These are phyloP conservation scores for Cladophialophora carrionii DNA, from an alignment of 2,329 filamentous ascomycete genomes.

Conservation along the genomic window DNA sequence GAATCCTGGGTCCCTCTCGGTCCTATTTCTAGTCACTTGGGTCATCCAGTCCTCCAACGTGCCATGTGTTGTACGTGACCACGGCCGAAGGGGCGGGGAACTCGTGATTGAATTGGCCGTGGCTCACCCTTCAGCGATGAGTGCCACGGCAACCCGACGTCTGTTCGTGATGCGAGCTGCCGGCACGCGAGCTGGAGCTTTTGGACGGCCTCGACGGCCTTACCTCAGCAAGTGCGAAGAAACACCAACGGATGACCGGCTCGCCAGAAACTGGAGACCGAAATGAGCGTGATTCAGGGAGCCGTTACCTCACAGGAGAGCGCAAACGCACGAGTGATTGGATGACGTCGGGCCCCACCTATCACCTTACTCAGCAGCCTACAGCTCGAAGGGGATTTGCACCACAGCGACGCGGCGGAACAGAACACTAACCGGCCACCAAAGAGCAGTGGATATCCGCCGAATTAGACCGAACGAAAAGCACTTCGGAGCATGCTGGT, in stretches of 20 bases:
- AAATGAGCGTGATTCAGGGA: neutral
- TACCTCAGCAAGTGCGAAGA: slow-evolving; percentile 8
- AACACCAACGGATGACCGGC: no score
- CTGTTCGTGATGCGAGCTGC: neutral
- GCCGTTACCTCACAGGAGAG: neutral
- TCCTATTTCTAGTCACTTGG: neutral
- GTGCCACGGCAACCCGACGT: neutral
- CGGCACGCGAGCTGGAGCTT: neutral
- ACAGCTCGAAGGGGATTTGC: neutral
- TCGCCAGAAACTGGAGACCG: neutral
- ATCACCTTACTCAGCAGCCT: slow-evolving; percentile 14
- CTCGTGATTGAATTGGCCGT: neutral
- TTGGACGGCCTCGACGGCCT: neutral
- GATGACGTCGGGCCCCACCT: neutral
- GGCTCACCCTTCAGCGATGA: neutral
- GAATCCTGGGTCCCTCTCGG: neutral
- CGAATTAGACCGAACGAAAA: neutral
- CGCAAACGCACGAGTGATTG: slow-evolving; percentile 4
- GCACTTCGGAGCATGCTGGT: neutral
- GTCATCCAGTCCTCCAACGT: neutral
- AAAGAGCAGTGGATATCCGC: slow-evolving; percentile 5
- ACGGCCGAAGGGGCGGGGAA: neutral
- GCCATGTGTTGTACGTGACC: neutral
- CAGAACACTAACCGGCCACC: neutral
- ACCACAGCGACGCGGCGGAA: neutral